phyloP scores from a whole-genome alignment of 768 basidiomycete species.

The Boletus vermiculosoides region DNA sequence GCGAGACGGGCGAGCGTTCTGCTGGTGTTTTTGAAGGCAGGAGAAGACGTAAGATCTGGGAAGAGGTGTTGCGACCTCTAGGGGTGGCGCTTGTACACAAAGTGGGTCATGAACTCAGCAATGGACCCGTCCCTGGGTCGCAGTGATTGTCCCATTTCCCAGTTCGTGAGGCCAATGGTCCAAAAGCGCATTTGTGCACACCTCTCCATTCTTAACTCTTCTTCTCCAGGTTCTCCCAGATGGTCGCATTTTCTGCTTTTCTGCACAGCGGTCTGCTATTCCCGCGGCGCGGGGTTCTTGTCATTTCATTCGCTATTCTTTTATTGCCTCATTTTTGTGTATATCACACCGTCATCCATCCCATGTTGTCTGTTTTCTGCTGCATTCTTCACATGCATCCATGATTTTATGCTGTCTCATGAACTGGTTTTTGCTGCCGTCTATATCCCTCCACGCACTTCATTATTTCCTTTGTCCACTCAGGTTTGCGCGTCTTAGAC shows the following conservation, averaged over 20 bases:
- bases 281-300: neutral
- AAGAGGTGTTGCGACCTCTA: constrained; percentile 62
- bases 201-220: neutral
- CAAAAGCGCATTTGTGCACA: constrained; percentile 12
- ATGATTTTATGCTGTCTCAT: neutral
- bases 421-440: neutral
- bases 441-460: neutral
- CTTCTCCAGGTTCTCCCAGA: neutral
- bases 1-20: constrained; percentile 74
- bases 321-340: neutral
- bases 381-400: neutral
- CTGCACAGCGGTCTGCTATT: neutral
- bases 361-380: neutral
- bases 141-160: constrained; percentile 13
- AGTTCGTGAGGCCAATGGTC: neutral
- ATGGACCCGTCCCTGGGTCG: constrained; percentile 49
- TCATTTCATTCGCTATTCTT: neutral
- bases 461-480: neutral
- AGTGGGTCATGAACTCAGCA: constrained; percentile 68
- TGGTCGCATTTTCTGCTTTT: constrained; percentile 3
- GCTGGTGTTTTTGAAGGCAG: constrained; percentile 63
- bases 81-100: constrained; percentile 70
- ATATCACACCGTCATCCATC: neutral
- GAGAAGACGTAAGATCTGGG: constrained; percentile 59
- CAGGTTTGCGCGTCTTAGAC: neutral